Percentiles rank a stretch among this genome's conserved stretches.
These are phyloP conservation scores for Phanerodontia chrysosporium DNA, from an alignment of 768 basidiomycete species.

Conservation along the genomic window DNA sequence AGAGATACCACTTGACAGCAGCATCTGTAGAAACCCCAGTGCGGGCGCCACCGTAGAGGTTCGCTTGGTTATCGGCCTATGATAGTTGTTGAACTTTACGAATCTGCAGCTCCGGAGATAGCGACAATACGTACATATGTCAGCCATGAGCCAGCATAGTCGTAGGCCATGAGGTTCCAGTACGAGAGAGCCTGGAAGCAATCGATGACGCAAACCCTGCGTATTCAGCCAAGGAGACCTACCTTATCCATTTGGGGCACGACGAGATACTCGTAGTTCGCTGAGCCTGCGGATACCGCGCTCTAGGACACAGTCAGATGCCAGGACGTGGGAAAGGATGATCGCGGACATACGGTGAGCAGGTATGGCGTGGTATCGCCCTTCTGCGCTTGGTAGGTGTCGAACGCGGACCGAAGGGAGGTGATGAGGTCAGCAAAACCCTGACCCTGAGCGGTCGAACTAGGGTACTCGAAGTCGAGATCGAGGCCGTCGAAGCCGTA, in stretches of 20 bases:
- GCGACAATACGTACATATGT: slow-evolving; percentile 33
- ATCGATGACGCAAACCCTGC: neutral
- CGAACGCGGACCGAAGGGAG: slow-evolving; percentile 58
- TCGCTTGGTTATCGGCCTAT: slow-evolving; percentile 54
- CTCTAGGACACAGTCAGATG: slow-evolving; percentile 26
- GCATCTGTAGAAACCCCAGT: slow-evolving; percentile 65
- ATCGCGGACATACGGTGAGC: slow-evolving; percentile 37
- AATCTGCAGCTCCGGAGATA: neutral
- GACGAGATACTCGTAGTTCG: slow-evolving; percentile 53
- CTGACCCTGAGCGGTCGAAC: slow-evolving; percentile 51
- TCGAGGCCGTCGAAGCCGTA: slow-evolving; percentile 83
- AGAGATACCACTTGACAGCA: slow-evolving; percentile 57
- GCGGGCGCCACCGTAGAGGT: slow-evolving; percentile 60
- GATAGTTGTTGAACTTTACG: neutral
- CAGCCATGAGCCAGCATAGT: slow-evolving; percentile 78
- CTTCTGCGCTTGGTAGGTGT: slow-evolving; percentile 51
- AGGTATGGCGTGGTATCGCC: slow-evolving; percentile 59
- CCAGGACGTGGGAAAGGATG: neutral
- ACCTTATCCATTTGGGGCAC: slow-evolving; percentile 57
- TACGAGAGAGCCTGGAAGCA: slow-evolving; percentile 45
- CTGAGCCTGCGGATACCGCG: slow-evolving; percentile 60
- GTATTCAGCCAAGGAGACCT: neutral
- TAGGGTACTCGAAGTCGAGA: slow-evolving; percentile 77
- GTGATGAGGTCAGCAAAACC: slow-evolving; percentile 65
- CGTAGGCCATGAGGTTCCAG: slow-evolving; percentile 85